Evolutionary conservation across 1,284 basidiomycete genomes (phyloP), one percentile per base, ranked within the genome.

Genomic region (Cutaneotrichosporon arboriforme): DNA sequence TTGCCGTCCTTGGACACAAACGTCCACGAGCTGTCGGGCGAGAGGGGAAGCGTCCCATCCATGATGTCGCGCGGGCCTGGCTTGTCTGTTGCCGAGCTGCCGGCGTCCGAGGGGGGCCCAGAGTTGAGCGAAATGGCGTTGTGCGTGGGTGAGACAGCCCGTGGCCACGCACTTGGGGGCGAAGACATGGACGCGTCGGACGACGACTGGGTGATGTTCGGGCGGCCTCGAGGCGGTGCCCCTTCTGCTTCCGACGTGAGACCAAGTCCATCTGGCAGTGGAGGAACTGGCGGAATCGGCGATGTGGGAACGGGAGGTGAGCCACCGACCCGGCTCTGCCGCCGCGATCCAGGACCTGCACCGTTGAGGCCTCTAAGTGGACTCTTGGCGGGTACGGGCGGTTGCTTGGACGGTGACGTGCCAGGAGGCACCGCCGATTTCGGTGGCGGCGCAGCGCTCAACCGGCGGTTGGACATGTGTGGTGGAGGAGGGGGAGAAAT

Each of bases 381-480:
- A 42, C 62, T 70, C 51, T 69, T 69, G 4, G 64, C 65, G 4
- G 74, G 74, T 1, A 75, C 54, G 15, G 72, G 67, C 5, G 73
- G 73, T 20, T 31, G 26, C 26, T 31, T 31, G 26, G 26, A 31
- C 7, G 26, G 26, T 10, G 26, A 31, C 26, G 5, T 26, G 39
- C 22, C 31, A 26, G 26, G 44, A 23, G 43, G 42, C 21, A 34
- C 42, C 14, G 48, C 42, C 14, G 50, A 26, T 46, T 50, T 43
- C 21, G 46, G 15, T 4, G 36, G 47, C 15, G 47, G 20, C 10
- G 46, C n/a, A 36, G 31, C 39, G 36, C 43, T 51, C 37, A 42
- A 13, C 4, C 47, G 23, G 13, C 47, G 45, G 17, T 39, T 33
- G 22, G 37, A 18, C 38, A 40, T 39, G 41, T 61, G 60, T 7